Base-by-base conservation (phyloP, 352 stramenopile genomes). In the Phytophthora podocarpi region DNA sequence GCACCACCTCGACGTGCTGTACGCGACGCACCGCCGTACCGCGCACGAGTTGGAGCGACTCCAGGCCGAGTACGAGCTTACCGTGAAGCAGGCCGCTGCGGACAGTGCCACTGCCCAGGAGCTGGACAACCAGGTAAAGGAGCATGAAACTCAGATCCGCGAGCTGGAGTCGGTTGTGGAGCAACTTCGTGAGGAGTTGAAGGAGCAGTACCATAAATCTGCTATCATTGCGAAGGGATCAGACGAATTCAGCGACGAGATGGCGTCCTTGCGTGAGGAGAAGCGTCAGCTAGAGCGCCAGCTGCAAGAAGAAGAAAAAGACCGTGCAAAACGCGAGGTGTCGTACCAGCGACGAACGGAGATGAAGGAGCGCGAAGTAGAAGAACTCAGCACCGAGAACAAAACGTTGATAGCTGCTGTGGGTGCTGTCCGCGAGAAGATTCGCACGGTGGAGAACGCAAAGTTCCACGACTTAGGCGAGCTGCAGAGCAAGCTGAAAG, bases 181-280 rank as follows among this genome's bases (percentile, higher is more conserved):
- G 13, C 59, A 82, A 52, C 61, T 79, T 10, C 57, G 70, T 28
- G 45, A 46, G n/a, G 68, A 87, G 28, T 52, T 90, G 11, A 80
- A 84, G 61, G 56, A 83, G 35, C 55, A 81, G 28, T 78, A 85
- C 54, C 67, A 78, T 55, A 71, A 70, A 59, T 68, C 58, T 7
- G 70, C 73, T 11, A 55, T 73, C 3, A 55, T 82, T 8, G 73
- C 73, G 1, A 75, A 76, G 59, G 59, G 67, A 20, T 78, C 78
- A 0, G 67, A 71, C 11, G 71, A 87, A 8, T 67, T 85, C 21
- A 77, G 80, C 39, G 59, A 85, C 3, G 70, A 89, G 31, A 80
- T 87, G 45, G 37, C 54, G 5, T 45, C 61, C 34, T 30, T 89
- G 28, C 73, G 54, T 36, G 64, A 78, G 32, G 64, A 87, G 21